A percentile compares a stretch with the other conserved stretches of the same genome.
These are phyloP conservation scores for Melaleuca alternifolia DNA, from an alignment of 345 rosid species.

Conservation along the genomic window DNA sequence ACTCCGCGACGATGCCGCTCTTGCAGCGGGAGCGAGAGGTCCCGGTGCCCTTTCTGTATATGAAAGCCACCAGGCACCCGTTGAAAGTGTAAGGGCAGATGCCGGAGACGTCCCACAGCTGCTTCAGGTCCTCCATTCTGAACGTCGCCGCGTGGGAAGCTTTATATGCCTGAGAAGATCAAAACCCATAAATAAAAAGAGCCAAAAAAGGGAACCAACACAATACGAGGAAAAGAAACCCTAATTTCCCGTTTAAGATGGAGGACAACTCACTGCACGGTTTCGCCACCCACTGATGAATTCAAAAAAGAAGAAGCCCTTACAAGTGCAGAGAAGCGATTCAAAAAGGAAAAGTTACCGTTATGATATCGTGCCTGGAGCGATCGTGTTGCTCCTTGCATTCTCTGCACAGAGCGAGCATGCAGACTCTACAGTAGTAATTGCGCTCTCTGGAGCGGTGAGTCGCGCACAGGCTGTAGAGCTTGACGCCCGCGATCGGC, in stretches of 20 bases:
- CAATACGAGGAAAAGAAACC: neutral
- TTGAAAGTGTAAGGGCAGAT: neutral
- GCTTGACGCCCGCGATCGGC: neutral
- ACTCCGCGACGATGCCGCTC: neutral
- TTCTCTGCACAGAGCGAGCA: neutral
- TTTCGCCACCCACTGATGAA: neutral
- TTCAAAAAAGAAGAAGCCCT: neutral
- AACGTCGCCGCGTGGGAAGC: neutral
- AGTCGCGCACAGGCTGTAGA: neutral
- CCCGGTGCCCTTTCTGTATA: neutral
- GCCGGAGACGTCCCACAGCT: neutral
- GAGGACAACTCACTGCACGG: neutral
- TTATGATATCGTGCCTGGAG: neutral
- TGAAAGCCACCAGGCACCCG: neutral
- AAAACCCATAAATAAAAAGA: neutral
- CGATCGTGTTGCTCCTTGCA: neutral
- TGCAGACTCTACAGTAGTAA: neutral
- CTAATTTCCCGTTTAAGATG: neutral
- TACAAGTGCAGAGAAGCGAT: neutral
- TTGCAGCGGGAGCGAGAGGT: neutral
- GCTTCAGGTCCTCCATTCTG: constrained; percentile 2
- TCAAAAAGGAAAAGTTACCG: neutral
- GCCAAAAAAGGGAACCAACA: neutral
- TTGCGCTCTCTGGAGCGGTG: neutral
- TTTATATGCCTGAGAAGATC: neutral